A percentile compares a stretch with the other conserved stretches of the same genome.
Conservation (phyloP, 2,329 filamentous ascomycete genomes). For the Aureobasidium lini region DNA sequence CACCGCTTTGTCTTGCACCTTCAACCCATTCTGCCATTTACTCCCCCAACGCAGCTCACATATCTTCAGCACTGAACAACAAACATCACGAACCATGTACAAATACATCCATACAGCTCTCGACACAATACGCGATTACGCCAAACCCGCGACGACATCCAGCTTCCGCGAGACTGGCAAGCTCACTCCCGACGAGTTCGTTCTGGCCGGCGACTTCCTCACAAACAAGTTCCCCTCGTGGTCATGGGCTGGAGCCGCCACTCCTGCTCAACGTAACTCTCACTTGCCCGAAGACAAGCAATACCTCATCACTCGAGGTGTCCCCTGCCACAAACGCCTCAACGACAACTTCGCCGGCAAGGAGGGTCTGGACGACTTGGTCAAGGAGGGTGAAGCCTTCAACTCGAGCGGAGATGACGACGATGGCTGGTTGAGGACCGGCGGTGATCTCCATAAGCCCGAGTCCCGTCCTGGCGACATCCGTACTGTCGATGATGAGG, state of each 20-base stretch:
- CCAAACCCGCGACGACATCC: slow-evolving; percentile 80
- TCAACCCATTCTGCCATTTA: not conserved
- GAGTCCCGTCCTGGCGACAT: slow-evolving; percentile 74
- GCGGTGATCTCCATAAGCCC: slow-evolving; percentile 60
- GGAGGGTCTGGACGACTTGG: slow-evolving; percentile 77
- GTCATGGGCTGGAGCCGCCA: slow-evolving; percentile 88
- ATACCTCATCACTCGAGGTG: slow-evolving; percentile 88
- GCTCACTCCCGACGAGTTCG: slow-evolving; percentile 95
- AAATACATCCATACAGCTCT: slow-evolving; percentile 79
- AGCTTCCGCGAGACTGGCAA: slow-evolving; percentile 91
- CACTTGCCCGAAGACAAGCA: slow-evolving; percentile 88
- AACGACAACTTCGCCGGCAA: slow-evolving; percentile 90
- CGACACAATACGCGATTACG: slow-evolving; percentile 87
- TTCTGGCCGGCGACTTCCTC: slow-evolving; percentile 91
- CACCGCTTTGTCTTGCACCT: slow-evolving; percentile 3
- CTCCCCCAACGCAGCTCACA: not conserved
- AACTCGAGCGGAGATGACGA: slow-evolving; percentile 55
- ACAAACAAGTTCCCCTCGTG: slow-evolving; percentile 99
- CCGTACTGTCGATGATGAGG: slow-evolving; percentile 79
- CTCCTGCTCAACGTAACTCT: slow-evolving; percentile 65
- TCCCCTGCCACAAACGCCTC: slow-evolving; percentile 85
- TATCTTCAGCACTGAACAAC: not conserved
- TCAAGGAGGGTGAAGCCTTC: slow-evolving; percentile 51
- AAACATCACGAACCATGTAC: slow-evolving; percentile 45
- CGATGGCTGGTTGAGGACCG: slow-evolving; percentile 87